Percentiles rank a stretch among this genome's conserved stretches.
These are phyloP conservation scores for Leersia perrieri DNA, from an alignment of 176 grass and related monocot genomes.

Conservation along the genomic window DNA sequence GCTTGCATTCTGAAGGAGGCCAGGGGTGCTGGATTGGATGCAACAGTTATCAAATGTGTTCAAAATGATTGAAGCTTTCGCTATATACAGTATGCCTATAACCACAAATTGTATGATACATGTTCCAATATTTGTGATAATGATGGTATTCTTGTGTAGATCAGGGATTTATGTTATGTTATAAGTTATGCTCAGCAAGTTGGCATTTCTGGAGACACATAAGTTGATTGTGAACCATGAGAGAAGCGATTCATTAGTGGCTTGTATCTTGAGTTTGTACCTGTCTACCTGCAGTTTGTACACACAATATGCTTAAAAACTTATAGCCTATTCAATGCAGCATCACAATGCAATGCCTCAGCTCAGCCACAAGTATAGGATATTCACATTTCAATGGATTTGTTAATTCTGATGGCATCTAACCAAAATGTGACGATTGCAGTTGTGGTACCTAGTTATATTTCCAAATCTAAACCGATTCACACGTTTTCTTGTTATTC, in stretches of 20 bases:
- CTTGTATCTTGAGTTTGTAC: background rate
- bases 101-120: constrained; percentile 6
- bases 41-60: background rate
- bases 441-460: background rate
- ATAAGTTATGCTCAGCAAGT: background rate
- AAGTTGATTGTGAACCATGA: constrained; percentile 10
- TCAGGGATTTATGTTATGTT: background rate
- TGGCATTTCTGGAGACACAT: background rate
- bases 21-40: background rate
- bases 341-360: background rate
- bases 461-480: constrained; percentile 1
- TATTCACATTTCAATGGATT: background rate
- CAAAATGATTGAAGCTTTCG: background rate
- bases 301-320: background rate
- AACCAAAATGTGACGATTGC: background rate
- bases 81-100: background rate
- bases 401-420: background rate
- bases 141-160: background rate
- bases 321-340: background rate
- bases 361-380: background rate
- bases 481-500: background rate
- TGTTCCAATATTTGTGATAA: background rate
- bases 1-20: background rate
- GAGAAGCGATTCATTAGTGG: background rate
- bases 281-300: too few species aligned